Conservation (phyloP, 192 early-diverging fungal species). For the Bifiguratus adelaidae region DNA sequence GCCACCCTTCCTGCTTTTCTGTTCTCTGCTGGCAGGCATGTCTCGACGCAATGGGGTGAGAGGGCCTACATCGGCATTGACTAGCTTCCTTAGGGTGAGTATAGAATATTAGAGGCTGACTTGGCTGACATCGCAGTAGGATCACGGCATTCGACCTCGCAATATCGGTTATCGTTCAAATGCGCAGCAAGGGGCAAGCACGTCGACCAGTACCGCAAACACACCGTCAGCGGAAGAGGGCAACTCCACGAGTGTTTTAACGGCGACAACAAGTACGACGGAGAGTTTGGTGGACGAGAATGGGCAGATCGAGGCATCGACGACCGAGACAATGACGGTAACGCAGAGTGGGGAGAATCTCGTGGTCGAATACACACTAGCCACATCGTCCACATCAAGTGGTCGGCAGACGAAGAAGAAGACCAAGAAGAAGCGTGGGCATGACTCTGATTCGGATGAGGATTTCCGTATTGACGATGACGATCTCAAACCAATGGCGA, state of each 20-base stretch:
- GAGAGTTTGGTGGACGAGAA: no score
- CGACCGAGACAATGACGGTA: neutral
- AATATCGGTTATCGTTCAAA: constrained; percentile 10
- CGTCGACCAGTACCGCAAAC: neutral
- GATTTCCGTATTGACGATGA: constrained; percentile 11
- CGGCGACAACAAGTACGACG: no score
- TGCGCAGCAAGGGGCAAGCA: neutral
- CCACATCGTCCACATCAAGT: neutral
- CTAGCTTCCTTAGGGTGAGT: constrained; percentile 32
- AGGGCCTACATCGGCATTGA: constrained; percentile 38
- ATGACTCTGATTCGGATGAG: constrained; percentile 8
- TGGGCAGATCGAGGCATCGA: neutral
- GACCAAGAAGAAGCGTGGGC: constrained; percentile 13
- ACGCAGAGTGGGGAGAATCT: neutral
- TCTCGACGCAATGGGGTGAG: constrained; percentile 34
- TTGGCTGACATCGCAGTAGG: constrained; percentile 15
- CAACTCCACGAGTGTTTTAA: no score
- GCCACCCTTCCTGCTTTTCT: no score
- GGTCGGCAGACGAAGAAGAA: neutral
- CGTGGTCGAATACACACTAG: neutral
- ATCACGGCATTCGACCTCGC: constrained; percentile 19
- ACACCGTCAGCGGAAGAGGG: constrained; percentile 3
- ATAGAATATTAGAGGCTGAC: constrained; percentile 23
- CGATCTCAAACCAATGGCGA: neutral
- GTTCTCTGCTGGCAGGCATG: no score